These are phyloP conservation scores for Talaromyces sp. DNA, from an alignment of 2,329 filamentous ascomycete species.

Conservation along the genomic window DNA sequence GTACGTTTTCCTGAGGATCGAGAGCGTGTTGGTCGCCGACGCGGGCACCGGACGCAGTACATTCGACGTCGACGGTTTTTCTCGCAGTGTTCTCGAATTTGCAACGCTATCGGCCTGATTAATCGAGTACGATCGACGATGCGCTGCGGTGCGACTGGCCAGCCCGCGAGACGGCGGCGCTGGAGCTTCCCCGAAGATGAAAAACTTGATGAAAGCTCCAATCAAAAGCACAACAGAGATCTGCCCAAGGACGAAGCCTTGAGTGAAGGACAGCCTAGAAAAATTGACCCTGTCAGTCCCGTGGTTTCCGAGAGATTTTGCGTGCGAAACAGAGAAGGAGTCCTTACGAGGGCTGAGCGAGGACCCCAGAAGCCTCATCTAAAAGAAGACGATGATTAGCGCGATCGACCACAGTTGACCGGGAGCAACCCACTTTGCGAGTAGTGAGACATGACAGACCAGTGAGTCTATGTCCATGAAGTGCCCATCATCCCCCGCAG, in stretches of 20 bases:
- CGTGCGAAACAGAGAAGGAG: not conserved
- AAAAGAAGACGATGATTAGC: not conserved
- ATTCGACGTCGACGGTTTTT: slow-evolving; percentile 55
- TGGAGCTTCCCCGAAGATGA: slow-evolving; percentile 94
- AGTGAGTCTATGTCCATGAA: slow-evolving; percentile 8
- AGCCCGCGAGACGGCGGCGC: slow-evolving; percentile 75
- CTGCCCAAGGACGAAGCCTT: slow-evolving; percentile 89
- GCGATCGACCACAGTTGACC: not conserved
- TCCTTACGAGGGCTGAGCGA: slow-evolving; percentile 14
- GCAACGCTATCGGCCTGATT: slow-evolving; percentile 25
- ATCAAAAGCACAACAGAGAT: slow-evolving; percentile 86
- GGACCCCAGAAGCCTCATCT: slow-evolving; percentile 13
- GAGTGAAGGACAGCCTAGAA: slow-evolving; percentile 76
- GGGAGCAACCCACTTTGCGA: slow-evolving; percentile 11
- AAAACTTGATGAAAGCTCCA: slow-evolving; percentile 97
- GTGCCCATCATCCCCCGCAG: slow-evolving; percentile 11
- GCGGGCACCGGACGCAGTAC: slow-evolving; percentile 67
- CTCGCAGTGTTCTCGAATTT: slow-evolving; percentile 26
- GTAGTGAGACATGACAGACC: slow-evolving; percentile 15
- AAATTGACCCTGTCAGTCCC: not conserved
- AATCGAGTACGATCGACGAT: slow-evolving; percentile 68
- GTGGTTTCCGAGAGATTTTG: not conserved
- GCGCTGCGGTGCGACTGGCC: slow-evolving; percentile 68
- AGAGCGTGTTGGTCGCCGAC: slow-evolving; percentile 74
- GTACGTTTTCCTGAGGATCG: slow-evolving; percentile 90